Conservation (phyloP, 352 stramenopile species). For the Aphanomyces cochlioides region DNA sequence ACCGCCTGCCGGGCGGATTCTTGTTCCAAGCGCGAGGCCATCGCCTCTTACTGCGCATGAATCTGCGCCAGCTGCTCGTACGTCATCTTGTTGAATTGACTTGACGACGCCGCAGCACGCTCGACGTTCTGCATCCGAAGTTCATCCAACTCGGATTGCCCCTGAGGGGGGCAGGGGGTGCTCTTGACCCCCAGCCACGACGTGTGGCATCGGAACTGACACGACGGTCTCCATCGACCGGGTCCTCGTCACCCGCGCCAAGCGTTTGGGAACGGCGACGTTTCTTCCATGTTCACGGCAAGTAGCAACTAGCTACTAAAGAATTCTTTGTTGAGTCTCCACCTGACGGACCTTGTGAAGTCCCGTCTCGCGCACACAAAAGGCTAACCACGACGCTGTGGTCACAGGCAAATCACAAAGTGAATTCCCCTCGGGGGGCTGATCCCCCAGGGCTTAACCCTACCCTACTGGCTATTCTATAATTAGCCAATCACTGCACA, state of each 20-base stretch:
- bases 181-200: background rate
- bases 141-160: background rate
- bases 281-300: slow-evolving; percentile 6
- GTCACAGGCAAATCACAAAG: slow-evolving; percentile 8
- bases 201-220: background rate
- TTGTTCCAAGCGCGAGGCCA: background rate
- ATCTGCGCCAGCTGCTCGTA: no score
- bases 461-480: background rate
- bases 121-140: no score
- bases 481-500: no score
- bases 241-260: slow-evolving; percentile 5
- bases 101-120: no score
- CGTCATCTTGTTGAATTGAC: no score
- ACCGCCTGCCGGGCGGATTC: background rate
- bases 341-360: background rate
- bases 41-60: no score
- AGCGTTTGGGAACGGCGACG: background rate
- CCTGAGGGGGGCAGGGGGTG: background rate
- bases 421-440: slow-evolving; percentile 2
- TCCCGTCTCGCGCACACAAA: background rate
- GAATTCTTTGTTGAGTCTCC: background rate
- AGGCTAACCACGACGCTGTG: slow-evolving; percentile 5
- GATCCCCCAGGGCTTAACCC: background rate
- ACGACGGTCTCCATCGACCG: slow-evolving; percentile 11
- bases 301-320: background rate